phyloP scores from a whole-genome alignment of 208 protist genomes.

The Perkinsela sp. region DNA sequence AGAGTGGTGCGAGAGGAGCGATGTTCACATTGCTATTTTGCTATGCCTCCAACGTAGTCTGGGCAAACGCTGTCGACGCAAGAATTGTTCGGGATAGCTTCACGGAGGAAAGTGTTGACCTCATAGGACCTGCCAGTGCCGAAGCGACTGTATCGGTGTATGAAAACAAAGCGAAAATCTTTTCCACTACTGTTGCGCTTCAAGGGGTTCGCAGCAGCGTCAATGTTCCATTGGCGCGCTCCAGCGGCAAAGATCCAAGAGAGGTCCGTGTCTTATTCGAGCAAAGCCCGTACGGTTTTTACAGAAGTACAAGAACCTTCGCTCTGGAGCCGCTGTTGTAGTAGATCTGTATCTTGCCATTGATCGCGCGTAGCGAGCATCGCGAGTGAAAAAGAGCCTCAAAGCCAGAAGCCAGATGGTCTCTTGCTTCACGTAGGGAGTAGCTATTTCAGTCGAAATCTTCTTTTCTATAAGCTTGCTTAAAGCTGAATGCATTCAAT shows the following conservation, averaged over 20 bases:
- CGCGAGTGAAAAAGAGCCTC: too few relatives aligned
- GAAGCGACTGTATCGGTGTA: not conserved
- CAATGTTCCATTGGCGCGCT: not conserved
- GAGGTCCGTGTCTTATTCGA: not conserved
- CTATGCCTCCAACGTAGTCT: not conserved
- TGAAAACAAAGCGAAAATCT: not conserved
- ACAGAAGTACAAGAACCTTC: not conserved
- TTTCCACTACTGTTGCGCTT: not conserved
- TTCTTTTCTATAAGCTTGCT: too few relatives aligned
- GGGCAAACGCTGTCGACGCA: not conserved
- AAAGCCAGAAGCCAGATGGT: too few relatives aligned
- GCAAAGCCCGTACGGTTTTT: not conserved
- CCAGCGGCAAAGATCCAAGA: not conserved
- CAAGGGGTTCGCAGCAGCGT: not conserved
- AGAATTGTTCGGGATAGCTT: not conserved
- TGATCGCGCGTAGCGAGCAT: too few relatives aligned
- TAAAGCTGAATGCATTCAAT: too few relatives aligned
- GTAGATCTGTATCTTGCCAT: too few relatives aligned
- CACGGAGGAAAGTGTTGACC: not conserved
- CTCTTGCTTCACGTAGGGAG: too few relatives aligned
- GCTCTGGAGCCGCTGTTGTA: too few relatives aligned
- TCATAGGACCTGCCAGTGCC: not conserved
- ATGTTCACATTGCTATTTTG: not conserved
- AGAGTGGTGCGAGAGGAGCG: not conserved
- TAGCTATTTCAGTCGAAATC: too few relatives aligned